These are phyloP conservation scores for Vachellia pachyceras DNA, from an alignment of 306 rosid species.

Conservation along the genomic window DNA sequence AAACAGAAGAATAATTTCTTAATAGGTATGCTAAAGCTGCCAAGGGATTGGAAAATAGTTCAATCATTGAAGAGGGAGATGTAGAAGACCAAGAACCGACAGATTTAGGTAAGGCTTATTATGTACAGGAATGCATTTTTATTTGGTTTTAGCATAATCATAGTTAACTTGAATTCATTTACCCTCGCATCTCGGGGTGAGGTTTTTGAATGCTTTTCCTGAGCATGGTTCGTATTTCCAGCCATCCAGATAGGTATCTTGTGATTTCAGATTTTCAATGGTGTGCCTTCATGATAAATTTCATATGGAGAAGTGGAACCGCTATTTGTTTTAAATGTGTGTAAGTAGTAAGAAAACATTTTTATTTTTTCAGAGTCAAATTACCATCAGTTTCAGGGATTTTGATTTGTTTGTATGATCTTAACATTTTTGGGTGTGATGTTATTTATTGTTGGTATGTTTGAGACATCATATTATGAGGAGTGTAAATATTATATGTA, in stretches of 20 bases:
- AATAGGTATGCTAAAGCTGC: slow-evolving; percentile 89
- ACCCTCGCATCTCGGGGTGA: slow-evolving; percentile 48
- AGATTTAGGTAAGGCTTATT: slow-evolving; percentile 60
- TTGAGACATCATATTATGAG: slow-evolving; percentile 2
- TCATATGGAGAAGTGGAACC: neutral
- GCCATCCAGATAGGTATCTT: slow-evolving; percentile 37
- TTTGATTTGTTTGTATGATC: slow-evolving; percentile 38
- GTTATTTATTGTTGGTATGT: slow-evolving; percentile 8
- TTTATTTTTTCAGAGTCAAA: slow-evolving; percentile 13
- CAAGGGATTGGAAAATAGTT: slow-evolving; percentile 69
- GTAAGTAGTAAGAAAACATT: slow-evolving; percentile 3
- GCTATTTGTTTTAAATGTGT: slow-evolving; percentile 28
- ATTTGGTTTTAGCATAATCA: slow-evolving; percentile 9
- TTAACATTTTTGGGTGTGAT: slow-evolving; percentile 28
- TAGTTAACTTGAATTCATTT: slow-evolving; percentile 6
- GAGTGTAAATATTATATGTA: slow-evolving; percentile 6
- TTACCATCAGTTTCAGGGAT: slow-evolving; percentile 6
- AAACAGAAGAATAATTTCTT: slow-evolving; percentile 85
- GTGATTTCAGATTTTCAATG: slow-evolving; percentile 20
- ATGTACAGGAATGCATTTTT: slow-evolving; percentile 12
- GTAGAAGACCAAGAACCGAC: slow-evolving; percentile 69
- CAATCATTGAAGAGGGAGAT: slow-evolving; percentile 75
- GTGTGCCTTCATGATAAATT: slow-evolving; percentile 31
- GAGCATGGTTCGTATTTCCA: slow-evolving; percentile 52
- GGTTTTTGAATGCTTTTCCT: slow-evolving; percentile 65